These are phyloP conservation scores for Cyberlindnera sargentensis DNA, from an alignment of 805 yeast genomes.

Conservation along the genomic window DNA sequence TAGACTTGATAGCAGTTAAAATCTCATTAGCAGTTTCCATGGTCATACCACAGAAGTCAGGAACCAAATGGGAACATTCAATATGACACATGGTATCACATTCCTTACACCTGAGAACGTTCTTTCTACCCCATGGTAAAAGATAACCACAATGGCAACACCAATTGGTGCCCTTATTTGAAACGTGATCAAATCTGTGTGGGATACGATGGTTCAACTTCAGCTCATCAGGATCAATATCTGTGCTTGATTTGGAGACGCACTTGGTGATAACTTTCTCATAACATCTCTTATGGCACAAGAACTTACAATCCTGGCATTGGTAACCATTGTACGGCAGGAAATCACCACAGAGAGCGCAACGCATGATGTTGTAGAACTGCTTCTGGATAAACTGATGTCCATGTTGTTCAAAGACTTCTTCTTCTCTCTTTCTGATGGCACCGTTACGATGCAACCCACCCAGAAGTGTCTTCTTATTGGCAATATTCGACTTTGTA, in stretches of 20 bases:
- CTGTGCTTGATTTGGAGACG: constrained; percentile 69
- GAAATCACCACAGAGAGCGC: constrained; percentile 96
- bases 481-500: constrained; percentile 53
- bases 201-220: constrained; percentile 94
- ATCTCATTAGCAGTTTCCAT: constrained; percentile 95
- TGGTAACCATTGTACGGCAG: constrained; percentile 80
- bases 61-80: constrained; percentile 88
- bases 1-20: constrained; percentile 71
- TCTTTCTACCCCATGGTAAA: constrained; percentile 90
- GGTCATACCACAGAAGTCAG: constrained; percentile 98
- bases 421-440: constrained; percentile 82
- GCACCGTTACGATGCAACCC: constrained; percentile 96
- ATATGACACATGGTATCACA: constrained; percentile 96
- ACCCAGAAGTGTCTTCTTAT: constrained; percentile 40
- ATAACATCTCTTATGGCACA: constrained; percentile 78
- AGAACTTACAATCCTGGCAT: constrained; percentile 76
- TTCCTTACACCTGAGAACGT: constrained; percentile 84
- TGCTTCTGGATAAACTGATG: constrained; percentile 95
- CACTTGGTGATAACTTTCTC: constrained; percentile 78
- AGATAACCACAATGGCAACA: constrained; percentile 99
- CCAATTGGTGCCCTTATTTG: constrained; percentile 97
- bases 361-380: constrained; percentile 92
- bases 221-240: constrained; percentile 63
- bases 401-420: constrained; percentile 91
- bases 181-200: constrained; percentile 87